Base-by-base conservation (phyloP, 805 yeast species). In the Saccharomyces mikatae region DNA sequence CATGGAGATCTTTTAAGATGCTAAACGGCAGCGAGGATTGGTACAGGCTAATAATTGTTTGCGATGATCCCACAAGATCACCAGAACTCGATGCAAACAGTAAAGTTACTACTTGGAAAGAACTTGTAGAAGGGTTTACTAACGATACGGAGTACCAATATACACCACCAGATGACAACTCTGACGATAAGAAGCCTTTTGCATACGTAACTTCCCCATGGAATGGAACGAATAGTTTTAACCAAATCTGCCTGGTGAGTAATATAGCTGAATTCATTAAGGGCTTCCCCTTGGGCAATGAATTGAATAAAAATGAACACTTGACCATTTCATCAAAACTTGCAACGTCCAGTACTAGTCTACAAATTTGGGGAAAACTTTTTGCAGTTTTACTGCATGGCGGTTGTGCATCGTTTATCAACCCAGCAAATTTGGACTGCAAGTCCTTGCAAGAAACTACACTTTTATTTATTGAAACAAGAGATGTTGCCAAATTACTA, bases 161-260 rank as follows among this genome's bases (percentile, higher is more conserved):
- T 50, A 53, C 54, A 50, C 61, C 69, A 47, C 63, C 66, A 21
- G 56, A 57, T 48, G 69, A 73, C 61, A 58, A 63, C 49, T 58
- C 74, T 3, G 68, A 72, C 46, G 74, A 75, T 27, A 62, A 67
- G 31, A 75, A 76, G 10, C 47, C 68, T 5, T 64, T 74, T n/a
- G 61, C 64, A 13, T 56, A 69, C 26, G 60, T 58, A 11, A 57
- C 65, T 4, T 61, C 68, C 1, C 56, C 60, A 10, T 54, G 51
- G 36, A 57, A 63, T 14, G 59, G 60, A 10, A 61, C 71, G 1
- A 67, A 71, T 1, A 60, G 70, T 11, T 81, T 77, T 60, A 76
- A 81, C 4, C 84, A 81, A 54, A 70, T 76, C 54, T 79, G 80
- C 57, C 64, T 82, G 46, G 77, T 81, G 4, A 77, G 84, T 57